phyloP scores from a whole-genome alignment of 2,329 filamentous ascomycete genomes.

The Trichoderma arundinaceum region DNA sequence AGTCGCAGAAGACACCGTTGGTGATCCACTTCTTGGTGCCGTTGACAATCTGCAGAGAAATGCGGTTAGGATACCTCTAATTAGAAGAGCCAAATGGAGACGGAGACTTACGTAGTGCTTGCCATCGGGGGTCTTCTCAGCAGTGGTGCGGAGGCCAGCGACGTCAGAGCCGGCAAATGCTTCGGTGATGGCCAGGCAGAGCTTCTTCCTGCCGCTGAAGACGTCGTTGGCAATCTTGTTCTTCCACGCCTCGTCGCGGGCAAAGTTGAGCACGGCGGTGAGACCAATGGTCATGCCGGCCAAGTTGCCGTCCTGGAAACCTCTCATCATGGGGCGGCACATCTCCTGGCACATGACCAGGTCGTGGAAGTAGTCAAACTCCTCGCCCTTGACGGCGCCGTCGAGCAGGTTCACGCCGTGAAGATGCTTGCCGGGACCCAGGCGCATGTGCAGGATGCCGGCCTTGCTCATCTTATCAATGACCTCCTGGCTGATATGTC shows the following conservation, averaged over 20 bases:
- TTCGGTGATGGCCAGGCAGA: constrained; percentile 86
- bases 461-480: constrained; percentile 79
- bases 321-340: constrained; percentile 71
- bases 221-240: constrained; percentile 73
- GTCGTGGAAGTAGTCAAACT: constrained; percentile 89
- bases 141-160: constrained; percentile 78
- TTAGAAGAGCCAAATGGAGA: no score
- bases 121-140: constrained; percentile 75
- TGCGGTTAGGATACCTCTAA: constrained; percentile 16
- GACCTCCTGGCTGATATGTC: constrained; percentile 71
- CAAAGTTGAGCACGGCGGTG: constrained; percentile 80
- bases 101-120: constrained; percentile 66
- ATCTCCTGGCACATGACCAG: constrained; percentile 77
- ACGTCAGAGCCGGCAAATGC: constrained; percentile 84
- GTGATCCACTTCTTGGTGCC: constrained; percentile 88
- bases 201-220: constrained; percentile 82
- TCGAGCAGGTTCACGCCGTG: constrained; percentile 71
- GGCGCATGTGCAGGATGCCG: constrained; percentile 78
- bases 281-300: constrained; percentile 84
- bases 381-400: constrained; percentile 74
- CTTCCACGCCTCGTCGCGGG: constrained; percentile 69
- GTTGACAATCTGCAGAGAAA: constrained; percentile 58
- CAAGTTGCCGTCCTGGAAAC: constrained; percentile 87
- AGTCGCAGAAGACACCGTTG: constrained; percentile 79
- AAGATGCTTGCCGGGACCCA: constrained; percentile 83